Base-by-base conservation (phyloP, 345 rosid species). In the Hypericum perforatum region DNA sequence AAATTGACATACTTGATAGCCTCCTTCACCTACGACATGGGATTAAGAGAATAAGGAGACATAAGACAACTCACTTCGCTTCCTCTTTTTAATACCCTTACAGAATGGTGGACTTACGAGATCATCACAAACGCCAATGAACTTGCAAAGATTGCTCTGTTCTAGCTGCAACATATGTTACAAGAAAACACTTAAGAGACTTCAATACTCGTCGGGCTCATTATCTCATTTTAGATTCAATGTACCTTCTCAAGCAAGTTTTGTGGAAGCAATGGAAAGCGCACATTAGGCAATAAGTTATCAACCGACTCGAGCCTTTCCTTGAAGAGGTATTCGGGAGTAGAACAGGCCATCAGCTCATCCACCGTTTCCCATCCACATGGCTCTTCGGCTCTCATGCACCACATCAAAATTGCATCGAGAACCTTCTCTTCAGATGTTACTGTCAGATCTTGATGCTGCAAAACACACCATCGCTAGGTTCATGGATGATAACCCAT, bases 371-470 rank as follows among this genome's bases (percentile, higher is more conserved):
- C 89, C 95, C 97, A 89, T 57, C 85, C 76, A 56, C 49, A 71
- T 14, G 63, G 67, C 54, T 75, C 85, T 70, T 72, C 73, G 58
- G 89, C 78, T 63, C 84, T 73, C 73, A 78, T 73, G 84, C 80
- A 70, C 97, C 99, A 92, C 92, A 80, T 82, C 58, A 92, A 63
- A 61, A 89, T 84, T 68, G 94, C 91, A 78, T 80, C 71, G 45
- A 92, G 82, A 73, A 89, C 79, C 72, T 80, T 82, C 65, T 89
- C 99, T 66, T 92, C 95, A 7, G 95, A 84, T 58, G 91, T 92
- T 65, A 89, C 95, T 0, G 95, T 89, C 60, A 92, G 70, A 69
- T 89, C 95, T 56, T 79, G 84, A 71, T 82, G 95, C 95, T 86
- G 95, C 78, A 69, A 75, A 71, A 61, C 58, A 62, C 53, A 74